Evolutionary conservation across 1,284 basidiomycete genomes (phyloP), one percentile per base, ranked within the genome.

Genomic region (Puccinia hordei): DNA sequence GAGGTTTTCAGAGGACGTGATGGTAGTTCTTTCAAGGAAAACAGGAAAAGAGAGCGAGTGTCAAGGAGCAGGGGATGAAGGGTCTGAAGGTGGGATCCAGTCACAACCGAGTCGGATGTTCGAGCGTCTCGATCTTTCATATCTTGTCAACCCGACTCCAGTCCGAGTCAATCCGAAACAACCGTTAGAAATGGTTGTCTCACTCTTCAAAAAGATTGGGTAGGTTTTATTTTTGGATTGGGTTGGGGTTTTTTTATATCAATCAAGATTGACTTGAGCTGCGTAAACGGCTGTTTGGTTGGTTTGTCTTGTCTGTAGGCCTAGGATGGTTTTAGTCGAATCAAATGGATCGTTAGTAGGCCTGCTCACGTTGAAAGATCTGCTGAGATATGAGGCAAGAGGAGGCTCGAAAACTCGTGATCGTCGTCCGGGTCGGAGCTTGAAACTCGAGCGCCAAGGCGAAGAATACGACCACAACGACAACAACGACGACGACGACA

Each of bases 141-240:
- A 72, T 49, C 51, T 79, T 3, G 76, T 79, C 13, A 79, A 79
- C 44, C 76, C 76, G 1, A 96, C 93, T 0, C 94, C 95, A 0
- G 89, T 99, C 81, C 93, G 92, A 0, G 95, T 98, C 1, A 92
- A 93, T n/a, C 92, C 94, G 0, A 92, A 92, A 83, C 90, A 98
- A 82, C 94, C 95, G 0, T 88, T 99, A 57, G 96, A 99, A 86
- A 95, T 98, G 79, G 94, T 96, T 15, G 94, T 98, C 91, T 93
- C 97, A 85, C 87, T 98, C 38, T 98, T 98, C 88, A 93, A 95
- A 84, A 90, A 93, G 71, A 92, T 98, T 91, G 95, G 96, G 95
- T 95, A 84, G 82, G 92, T 78, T 44, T 46, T 17, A 1, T 3
- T 68, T 5, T 33, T 17, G 35, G 65, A 44, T 44, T 5, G 35